Evolutionary conservation across 2,329 filamentous ascomycete genomes (phyloP), one percentile per base, ranked within the genome.

Genomic region (Neoarthrinium moseri): DNA sequence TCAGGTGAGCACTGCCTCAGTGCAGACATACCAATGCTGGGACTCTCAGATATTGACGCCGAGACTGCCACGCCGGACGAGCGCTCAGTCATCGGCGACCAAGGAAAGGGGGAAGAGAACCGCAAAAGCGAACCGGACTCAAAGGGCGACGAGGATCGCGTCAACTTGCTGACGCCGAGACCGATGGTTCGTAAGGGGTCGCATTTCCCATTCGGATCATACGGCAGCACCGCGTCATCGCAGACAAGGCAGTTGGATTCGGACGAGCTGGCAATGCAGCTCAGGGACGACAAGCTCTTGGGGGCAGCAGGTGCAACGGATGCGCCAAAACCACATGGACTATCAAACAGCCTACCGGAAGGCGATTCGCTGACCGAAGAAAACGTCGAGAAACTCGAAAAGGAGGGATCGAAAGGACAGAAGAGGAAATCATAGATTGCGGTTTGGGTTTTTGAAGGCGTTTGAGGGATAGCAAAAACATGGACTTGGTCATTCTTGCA

Each of bases 341-440:
- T 47, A 18, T 41, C 35, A 12, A 44, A 12, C 7, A 21, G 34
- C 3, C 36, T 65, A 22, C 61, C 69, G 8, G 68, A 65, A 30
- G 69, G 69, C 3, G 72, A 78, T 45, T 70, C 70, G 5, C 54
- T 81, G 50, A 81, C 77, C 1, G 72, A 77, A 50, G 77, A 77
- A 55, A 81, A 81, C 52, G 63, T 81, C 37, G 74, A 71, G 27
- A 75, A 65, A 49, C 54, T 80, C 35, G 67, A 68, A 46, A 63
- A 61, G 46, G 66, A 72, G 41, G 45, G 36, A 11, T 24, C 20
- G 8, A 38, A 29, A 8, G 15, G 12, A 30, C 27, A 15, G 27
- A 8, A 30, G n/a, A n/a, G n/a, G n/a, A n/a, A n/a, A n/a, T n/a
- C n/a, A n/a, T n/a, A n/a, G n/a, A n/a, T n/a, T n/a, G n/a, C n/a